Evolutionary conservation across 108 stramenopile genomes (phyloP).

Genomic region (Skeletonema potamos): DNA sequence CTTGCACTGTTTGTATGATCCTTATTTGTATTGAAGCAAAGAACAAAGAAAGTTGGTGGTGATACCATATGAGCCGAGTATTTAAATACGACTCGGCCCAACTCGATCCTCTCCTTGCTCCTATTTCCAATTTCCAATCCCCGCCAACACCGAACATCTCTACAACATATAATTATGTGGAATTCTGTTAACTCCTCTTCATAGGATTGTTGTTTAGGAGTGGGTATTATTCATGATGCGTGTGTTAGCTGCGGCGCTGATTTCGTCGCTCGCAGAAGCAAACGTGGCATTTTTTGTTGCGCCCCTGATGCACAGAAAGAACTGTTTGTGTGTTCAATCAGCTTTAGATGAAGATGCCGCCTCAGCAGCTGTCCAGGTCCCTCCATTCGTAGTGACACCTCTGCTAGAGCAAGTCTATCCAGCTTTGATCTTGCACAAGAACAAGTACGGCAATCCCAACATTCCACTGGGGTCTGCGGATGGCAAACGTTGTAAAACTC

Average conservation of each 20-base stretch:
- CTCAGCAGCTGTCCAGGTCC: conserved; percentile 3
- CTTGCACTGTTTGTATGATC: too few species aligned
- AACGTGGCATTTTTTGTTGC: not conserved
- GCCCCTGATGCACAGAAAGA: not conserved
- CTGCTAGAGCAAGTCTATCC: conserved; percentile 66
- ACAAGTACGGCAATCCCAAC: conserved; percentile 72
- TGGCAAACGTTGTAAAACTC: conserved; percentile 64
- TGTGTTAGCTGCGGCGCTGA: not conserved
- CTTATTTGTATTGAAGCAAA: too few species aligned
- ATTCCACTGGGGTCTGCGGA: conserved; percentile 70
- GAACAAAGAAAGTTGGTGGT: too few species aligned
- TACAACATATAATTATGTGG: too few species aligned
- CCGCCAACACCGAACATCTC: too few species aligned
- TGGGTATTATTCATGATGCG: not conserved
- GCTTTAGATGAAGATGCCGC: not conserved
- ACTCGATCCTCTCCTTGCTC: too few species aligned
- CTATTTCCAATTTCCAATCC: too few species aligned
- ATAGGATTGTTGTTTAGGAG: too few species aligned
- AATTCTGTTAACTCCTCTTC: not conserved
- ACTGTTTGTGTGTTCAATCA: not conserved
- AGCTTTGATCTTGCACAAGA: conserved; percentile 49
- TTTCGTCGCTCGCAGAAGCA: not conserved
- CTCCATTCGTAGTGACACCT: conserved; percentile 45
- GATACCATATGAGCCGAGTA: too few species aligned
- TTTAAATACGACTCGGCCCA: too few species aligned